Percentiles rank a stretch among this genome's conserved stretches.
These are phyloP conservation scores for Solidago caesia DNA, from an alignment of 129 eudicot genomes.

Conservation along the genomic window DNA sequence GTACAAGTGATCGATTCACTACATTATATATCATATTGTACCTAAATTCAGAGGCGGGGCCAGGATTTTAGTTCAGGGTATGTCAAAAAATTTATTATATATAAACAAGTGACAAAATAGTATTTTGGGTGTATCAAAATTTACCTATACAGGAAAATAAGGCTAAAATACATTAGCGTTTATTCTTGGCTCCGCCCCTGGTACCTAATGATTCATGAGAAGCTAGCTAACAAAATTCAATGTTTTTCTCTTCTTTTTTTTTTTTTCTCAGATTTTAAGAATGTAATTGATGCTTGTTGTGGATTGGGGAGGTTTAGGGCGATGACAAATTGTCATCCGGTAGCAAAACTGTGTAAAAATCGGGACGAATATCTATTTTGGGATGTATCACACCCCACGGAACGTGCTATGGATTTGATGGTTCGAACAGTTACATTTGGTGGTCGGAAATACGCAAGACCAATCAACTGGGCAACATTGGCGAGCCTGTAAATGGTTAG, in stretches of 20 bases:
- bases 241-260: not conserved
- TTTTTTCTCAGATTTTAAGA: not conserved
- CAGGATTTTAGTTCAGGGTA: no score
- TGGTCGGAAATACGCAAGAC: slow-evolving; percentile 14
- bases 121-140: no score
- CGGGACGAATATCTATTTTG: slow-evolving; percentile 30
- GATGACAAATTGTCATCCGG: slow-evolving; percentile 28
- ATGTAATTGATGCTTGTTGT: slow-evolving; percentile 27
- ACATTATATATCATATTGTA: no score
- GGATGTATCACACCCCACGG: slow-evolving; percentile 32
- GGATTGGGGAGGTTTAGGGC: slow-evolving; percentile 38
- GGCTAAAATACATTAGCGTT: no score
- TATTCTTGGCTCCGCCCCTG: no score
- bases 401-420: slow-evolving; percentile 8
- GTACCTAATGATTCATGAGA: not conserved
- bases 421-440: slow-evolving; percentile 24
- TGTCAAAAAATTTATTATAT: no score
- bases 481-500: slow-evolving; percentile 20
- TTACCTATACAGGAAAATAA: no score
- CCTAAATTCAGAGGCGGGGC: no score
- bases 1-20: no score
- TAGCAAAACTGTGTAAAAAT: slow-evolving; percentile 20
- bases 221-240: not conserved
- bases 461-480: slow-evolving; percentile 29
- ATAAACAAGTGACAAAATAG: no score